Evolutionary conservation across 1,284 basidiomycete species (phyloP), one percentile per base, ranked within the genome.

Genomic region (Tilletia caries): DNA sequence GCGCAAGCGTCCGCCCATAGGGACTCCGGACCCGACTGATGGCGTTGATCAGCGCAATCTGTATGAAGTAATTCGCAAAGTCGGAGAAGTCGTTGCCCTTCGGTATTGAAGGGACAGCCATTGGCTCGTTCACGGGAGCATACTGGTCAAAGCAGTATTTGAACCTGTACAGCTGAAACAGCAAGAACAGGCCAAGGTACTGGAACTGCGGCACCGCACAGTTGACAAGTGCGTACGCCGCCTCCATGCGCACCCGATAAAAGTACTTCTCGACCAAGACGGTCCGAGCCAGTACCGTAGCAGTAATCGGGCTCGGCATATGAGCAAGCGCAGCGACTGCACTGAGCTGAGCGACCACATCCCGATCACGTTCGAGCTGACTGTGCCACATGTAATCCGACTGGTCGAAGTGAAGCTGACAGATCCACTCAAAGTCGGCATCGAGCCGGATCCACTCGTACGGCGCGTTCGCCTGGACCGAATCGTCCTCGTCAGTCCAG

Each of bases 391-490:
- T 98, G 84, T 94, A 97, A 82, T 96, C 94, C 66, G 92, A 92
- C 85, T 98, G 95, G 69, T 95, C 91, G 77, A 98, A 97, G 71
- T 91, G 90, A 74, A 98, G 89, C 62, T 88, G 88, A 23, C 93
- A 91, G 70, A 98, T 91, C 96, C 96, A 99, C 85, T 98, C 95
- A 84, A 96, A 95, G 82, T 99, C 96, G 23, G 96, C 93, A 82
- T 99, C 96, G 86, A 98, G 92, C 71, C 96, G 88, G 75, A 99
- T 98, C 96, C 96, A 99, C 85, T 99, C 96, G 85, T 98, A 98
- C 0, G 94, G 52, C 91, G 92, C 71, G 90, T 76, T 76, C 2
- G 78, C 90, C 92, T 98, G 97, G 62, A 88, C 87, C 71, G 90
- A 89, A 81, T 97, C 95, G 74, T 98, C 94, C 77, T 96, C 93